Percentiles rank a stretch among this genome's conserved stretches.
phyloP scores from a whole-genome alignment of 192 early-diverging fungal species.

The Dispira simplex region DNA sequence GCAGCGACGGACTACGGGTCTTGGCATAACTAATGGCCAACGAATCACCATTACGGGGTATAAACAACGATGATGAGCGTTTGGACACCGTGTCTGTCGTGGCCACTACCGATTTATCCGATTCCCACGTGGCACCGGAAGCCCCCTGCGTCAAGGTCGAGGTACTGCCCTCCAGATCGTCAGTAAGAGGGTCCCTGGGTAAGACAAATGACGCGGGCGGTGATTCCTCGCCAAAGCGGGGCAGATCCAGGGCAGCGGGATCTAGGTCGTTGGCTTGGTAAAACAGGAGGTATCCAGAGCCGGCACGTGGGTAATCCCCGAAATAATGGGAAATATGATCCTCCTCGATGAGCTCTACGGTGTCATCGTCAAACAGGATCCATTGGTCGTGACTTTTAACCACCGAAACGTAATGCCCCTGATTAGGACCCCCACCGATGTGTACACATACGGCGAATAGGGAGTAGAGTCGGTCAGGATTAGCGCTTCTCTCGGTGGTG shows the following conservation, averaged over 20 bases:
- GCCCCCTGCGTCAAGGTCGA: background rate
- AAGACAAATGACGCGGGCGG: background rate
- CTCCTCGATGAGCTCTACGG: constrained; percentile 71
- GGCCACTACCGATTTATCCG: background rate
- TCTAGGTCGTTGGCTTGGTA: constrained; percentile 37
- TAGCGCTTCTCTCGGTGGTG: constrained; percentile 76
- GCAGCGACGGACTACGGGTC: constrained; percentile 2
- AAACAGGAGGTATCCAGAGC: constrained; percentile 68
- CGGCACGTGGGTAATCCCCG: constrained; percentile 55
- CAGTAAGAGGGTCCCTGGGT: background rate
- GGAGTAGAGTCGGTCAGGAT: constrained; percentile 73
- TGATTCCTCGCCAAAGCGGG: background rate
- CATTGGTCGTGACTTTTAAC: constrained; percentile 76
- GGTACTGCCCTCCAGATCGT: background rate
- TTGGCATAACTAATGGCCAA: background rate
- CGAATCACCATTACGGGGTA: background rate
- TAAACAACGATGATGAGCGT: constrained; percentile 1
- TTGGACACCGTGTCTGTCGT: background rate
- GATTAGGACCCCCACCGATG: constrained; percentile 88
- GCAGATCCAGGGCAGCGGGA: constrained; percentile 2
- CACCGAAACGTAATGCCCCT: constrained; percentile 92
- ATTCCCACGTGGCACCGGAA: background rate
- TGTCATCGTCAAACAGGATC: constrained; percentile 95
- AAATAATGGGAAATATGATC: constrained; percentile 64
- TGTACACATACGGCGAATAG: constrained; percentile 87